A percentile compares a stretch with the other conserved stretches of the same genome.
Conservation (phyloP, 2,329 filamentous ascomycete genomes). For the Talaromyces piceae region DNA sequence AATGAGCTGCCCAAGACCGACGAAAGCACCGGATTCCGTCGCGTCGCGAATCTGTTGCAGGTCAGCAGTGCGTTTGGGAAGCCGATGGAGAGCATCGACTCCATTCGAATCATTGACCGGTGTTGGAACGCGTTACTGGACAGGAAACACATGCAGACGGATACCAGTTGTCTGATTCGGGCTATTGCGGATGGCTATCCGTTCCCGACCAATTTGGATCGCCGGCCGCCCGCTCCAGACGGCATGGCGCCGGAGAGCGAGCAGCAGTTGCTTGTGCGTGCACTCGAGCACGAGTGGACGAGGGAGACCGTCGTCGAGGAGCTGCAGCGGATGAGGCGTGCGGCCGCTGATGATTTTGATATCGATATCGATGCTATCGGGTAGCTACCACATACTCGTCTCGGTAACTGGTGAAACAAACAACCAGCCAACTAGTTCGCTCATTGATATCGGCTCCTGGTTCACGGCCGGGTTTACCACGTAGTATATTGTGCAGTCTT, state of each 20-base stretch:
- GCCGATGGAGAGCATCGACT: constrained; percentile 56
- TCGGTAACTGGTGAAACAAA: too few species aligned
- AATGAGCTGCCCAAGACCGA: too few species aligned
- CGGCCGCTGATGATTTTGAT: constrained; percentile 19
- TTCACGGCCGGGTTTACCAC: too few species aligned
- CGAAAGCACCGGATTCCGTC: constrained; percentile 40
- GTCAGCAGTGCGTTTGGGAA: constrained; percentile 57
- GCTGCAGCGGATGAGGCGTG: constrained; percentile 31
- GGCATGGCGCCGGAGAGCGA: constrained; percentile 57
- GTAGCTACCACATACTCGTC: too few species aligned
- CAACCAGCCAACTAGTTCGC: too few species aligned
- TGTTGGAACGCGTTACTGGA: constrained; percentile 52
- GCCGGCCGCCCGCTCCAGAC: constrained; percentile 46
- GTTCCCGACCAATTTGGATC: constrained; percentile 56
- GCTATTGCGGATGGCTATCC: constrained; percentile 53
- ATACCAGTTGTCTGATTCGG: constrained; percentile 38
- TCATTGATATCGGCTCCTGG: too few species aligned
- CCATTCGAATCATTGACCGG: constrained; percentile 42
- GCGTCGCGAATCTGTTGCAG: constrained; percentile 56
- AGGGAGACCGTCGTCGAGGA: constrained; percentile 32
- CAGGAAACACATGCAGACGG: too few species aligned
- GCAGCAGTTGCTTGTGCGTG: constrained; percentile 24
- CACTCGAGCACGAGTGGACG: constrained; percentile 1
- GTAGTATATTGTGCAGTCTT: too few species aligned
- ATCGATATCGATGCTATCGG: too few species aligned